Base-by-base conservation (phyloP, 1,284 basidiomycete genomes). In the Ustilago hordei region DNA sequence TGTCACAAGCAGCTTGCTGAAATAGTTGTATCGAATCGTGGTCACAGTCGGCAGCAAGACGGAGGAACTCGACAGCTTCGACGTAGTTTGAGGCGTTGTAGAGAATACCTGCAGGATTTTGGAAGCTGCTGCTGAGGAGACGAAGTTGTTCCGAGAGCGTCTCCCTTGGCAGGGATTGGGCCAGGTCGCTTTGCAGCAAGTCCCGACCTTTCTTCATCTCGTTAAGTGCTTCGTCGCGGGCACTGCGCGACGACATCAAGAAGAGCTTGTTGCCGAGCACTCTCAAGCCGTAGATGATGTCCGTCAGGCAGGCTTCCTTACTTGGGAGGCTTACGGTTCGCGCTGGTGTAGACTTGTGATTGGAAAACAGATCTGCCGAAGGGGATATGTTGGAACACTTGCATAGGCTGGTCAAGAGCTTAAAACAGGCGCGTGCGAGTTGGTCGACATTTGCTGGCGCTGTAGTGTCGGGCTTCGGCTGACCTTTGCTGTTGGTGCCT, bases 41-140 rank as follows among this genome's bases (percentile, higher is more conserved):
- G 8, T 75, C 72, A 36, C 78, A 34, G 39, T 79, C 74, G 55
- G 85, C 85, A 11, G 85, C 72, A 4, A 72, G 53, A 31, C 63
- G 36, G 6, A 81, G 73, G 41, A 87, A 83, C 0, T 61, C 77
- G 8, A 80, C 66, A 0, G 86, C 86, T 6, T 78, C 80, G 8
- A 68, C 80, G 6, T 75, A 72, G 19, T 75, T 78, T 12, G 68
- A 67, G 0, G 79, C 81, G 32, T 86, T 85, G 75, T 86, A 88
- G 8, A 87, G 76, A 39, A 80, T 80, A 17, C 83, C 84, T 8
- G 83, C 88, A 54, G 84, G 73, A 55, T 87, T 87, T 72, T 87
- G 88, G 34, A 84, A 85, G 5, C 81, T 78, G 11, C 68, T 83
- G 3, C 85, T 84, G 35, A 87, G 61, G 17, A 75, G 70, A 1